Evolutionary conservation across 352 stramenopile species (phyloP), one percentile per base, ranked within the genome.

Genomic region (Phytophthora palmivora): DNA sequence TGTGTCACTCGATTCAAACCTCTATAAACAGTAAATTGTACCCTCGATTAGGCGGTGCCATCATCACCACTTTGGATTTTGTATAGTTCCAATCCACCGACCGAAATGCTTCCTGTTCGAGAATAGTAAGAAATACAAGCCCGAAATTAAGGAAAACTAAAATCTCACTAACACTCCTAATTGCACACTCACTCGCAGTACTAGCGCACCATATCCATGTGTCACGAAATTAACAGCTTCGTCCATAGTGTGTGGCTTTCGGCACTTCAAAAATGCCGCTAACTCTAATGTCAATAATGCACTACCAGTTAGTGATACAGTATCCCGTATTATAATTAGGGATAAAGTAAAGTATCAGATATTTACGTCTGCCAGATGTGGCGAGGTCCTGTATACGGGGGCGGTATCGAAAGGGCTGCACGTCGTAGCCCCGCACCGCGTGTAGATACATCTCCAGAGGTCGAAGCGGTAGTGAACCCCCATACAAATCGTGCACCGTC

Each of bases 31-130:
- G n/a, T n/a, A n/a, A n/a, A 12, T 22, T 28, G 28, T 65, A 90
- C 83, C 84, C 84, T 57, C 81, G 75, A 53, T 92, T 92, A 1
- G 84, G 79, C 5, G 84, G 84, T 1, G 72, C 79, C 21, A 92
- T 60, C 84, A 92, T 92, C 22, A 92, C 76, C 19, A 92, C 55
- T 54, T 89, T 91, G 28, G 79, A 88, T 38, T 82, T 81, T 16
- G 76, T 88, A 32, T 80, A 74, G 60, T 89, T 82, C 84, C 84
- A 92, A 43, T 91, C 78, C 14, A 92, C 66, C 28, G 72, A 70
- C 5, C 79, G 84, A 22, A 92, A 92, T 1, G 84, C 84, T 54
- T 92, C 84, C 84, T 92, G 45, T 37, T 41, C n/a, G n/a, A 47
- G 38, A 2, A 50, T 6, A n/a, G 34, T 22, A 14, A 52, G 18